Evolutionary conservation across 1,284 basidiomycete species (phyloP), one percentile per base, ranked within the genome.

Genomic region (Sphagnurus paluster): DNA sequence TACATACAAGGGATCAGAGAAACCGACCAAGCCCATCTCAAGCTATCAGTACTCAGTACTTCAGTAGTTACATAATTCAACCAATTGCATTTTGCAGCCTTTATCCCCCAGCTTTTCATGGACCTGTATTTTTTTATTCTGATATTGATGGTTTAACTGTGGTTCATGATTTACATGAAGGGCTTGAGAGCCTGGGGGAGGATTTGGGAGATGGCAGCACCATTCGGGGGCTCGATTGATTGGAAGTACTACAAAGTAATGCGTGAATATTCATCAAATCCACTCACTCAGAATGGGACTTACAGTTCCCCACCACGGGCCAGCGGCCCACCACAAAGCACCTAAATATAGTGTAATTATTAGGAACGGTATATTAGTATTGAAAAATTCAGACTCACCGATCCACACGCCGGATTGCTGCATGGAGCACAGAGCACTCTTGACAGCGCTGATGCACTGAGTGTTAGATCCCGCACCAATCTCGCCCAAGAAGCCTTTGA

Each of bases 401-500:
- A 83, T 62, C 80, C 80, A 83, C 9, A 75, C 77, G 56, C 77
- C 79, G 29, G 73, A 71, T 55, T 76, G 66, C 58, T 82, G 81
- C 75, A 84, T 74, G 33, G 71, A 56, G 64, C 79, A 82, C 24
- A 84, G 58, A 21, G 77, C 79, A 42, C 78, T 74, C 52, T 76
- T 69, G 21, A 83, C 66, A 32, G 80, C 80, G n/a, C 64, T 55
- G 56, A 77, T 75, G 55, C 78, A 80, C 16, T 49, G 63, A 14
- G 59, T 39, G 59, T 83, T 82, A 44, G 72, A 77, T 1, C 81
- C 81, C 33, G 76, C 73, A 52, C 81, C 80, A 37, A 83, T 74
- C 58, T 84, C 82, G 44, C 82, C 81, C 36, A 84, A 68, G 72
- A 82, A 79, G 29, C 81, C 81, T 64, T 79, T 82, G 56, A 82